Base-by-base conservation (phyloP, 495 filamentous ascomycete genomes). In the Parmelia sp. region DNA sequence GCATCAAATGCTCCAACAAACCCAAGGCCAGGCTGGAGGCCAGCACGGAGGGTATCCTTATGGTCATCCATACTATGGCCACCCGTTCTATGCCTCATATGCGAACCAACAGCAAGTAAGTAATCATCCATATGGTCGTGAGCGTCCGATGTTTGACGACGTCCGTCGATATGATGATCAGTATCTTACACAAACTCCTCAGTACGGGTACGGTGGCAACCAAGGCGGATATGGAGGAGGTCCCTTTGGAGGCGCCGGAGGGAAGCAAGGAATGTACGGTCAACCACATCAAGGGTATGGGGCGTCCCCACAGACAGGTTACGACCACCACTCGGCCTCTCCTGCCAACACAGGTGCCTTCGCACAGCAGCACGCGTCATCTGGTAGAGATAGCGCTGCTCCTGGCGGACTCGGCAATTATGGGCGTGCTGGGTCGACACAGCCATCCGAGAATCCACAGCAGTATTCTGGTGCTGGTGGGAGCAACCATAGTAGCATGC, bases 11-110 rank as follows among this genome's bases (percentile, higher is more conserved):
- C 77, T 82, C 0, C 82, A 84, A 59, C 75, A 84, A 60, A 78
- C 82, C 62, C 85, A 86, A 71, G 86, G 88, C 57, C 84, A 86
- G 73, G 80, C 79, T 66, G 82, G 79, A 62, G 74, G 77, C 58
- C 84, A 86, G 67, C 77, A 71, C 66, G 74, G 71, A 37, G 73
- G 70, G 49, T 93, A 86, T 73, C 82, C 82, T 60, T 90, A 89
- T 70, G 81, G 78, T 65, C 86, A 90, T 69, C 90, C 89, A n/a
- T 92, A 92, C 77, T 92, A 90, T 75, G 78, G 79, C 61, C 88
- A 83, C 78, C 88, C 88, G 7, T 91, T 94, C 73, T 93, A 92
- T 72, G 81, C 84, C 45, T 80, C 82, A 40, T 93, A 95, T 76
- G 86, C 92, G 84, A 87, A 85, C 75, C 86, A 87, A 74, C 47